phyloP scores from a whole-genome alignment of 2,329 filamentous ascomycete genomes.

The Nemania bipapillata region DNA sequence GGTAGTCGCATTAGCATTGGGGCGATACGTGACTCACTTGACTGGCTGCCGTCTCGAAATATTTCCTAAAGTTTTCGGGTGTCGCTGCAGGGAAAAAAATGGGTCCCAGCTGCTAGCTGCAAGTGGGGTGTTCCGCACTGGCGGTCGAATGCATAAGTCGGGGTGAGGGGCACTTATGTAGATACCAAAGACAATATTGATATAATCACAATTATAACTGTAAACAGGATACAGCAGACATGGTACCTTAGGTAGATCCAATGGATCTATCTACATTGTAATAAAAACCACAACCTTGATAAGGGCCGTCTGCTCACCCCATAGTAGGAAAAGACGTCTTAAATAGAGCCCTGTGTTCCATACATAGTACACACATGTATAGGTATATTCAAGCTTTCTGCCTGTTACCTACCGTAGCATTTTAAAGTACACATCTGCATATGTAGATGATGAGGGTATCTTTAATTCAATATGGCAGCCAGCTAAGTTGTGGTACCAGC shows the following conservation, averaged over 20 bases:
- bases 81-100: conserved; percentile 32
- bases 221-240: too few relatives aligned
- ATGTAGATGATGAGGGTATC: neutral
- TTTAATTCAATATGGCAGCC: neutral
- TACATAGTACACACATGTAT: neutral
- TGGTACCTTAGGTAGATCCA: too few relatives aligned
- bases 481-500: conserved; percentile 18
- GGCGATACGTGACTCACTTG: conserved; percentile 37
- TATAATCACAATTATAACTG: too few relatives aligned
- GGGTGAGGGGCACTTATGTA: conserved; percentile 37
- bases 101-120: conserved; percentile 29
- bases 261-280: too few relatives aligned
- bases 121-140: conserved; percentile 18
- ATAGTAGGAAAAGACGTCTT: conserved; percentile 14
- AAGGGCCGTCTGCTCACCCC: conserved; percentile 5
- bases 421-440: neutral
- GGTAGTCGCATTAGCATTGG: conserved; percentile 40
- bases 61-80: conserved; percentile 22
- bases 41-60: conserved; percentile 34
- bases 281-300: neutral
- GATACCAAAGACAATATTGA: too few relatives aligned
- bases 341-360: conserved; percentile 2
- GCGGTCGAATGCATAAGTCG: conserved; percentile 29
- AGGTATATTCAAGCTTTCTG: neutral
- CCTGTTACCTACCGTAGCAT: neutral